phyloP scores from a whole-genome alignment of 805 yeast genomes.

The Pichia scutulata region DNA sequence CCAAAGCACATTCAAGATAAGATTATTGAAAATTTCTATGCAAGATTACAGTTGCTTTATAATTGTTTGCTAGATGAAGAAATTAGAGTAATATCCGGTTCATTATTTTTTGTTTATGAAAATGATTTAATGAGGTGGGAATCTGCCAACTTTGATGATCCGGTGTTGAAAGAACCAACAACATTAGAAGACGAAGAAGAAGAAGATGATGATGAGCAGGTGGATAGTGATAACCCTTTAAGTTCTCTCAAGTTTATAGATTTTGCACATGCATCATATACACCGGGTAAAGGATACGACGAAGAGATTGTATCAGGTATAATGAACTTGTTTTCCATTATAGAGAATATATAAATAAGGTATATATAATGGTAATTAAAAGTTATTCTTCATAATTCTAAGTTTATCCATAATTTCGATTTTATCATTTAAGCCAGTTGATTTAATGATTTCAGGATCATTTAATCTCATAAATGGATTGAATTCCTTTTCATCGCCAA shows the following conservation, averaged over 20 bases:
- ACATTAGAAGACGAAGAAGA: constrained; percentile 30
- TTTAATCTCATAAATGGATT: constrained; percentile 85
- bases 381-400: constrained; percentile 68
- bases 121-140: constrained; percentile 54
- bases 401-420: constrained; percentile 62
- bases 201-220: constrained; percentile 23
- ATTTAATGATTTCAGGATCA: constrained; percentile 54
- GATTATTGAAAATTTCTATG: constrained; percentile 39
- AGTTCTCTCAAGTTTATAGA: constrained; percentile 70
- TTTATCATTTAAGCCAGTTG: constrained; percentile 45
- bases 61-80: constrained; percentile 58
- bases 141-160: constrained; percentile 33
- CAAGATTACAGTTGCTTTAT: constrained; percentile 58
- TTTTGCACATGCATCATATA: constrained; percentile 76
- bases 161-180: constrained; percentile 20
- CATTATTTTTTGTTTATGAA: constrained; percentile 69
- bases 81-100: constrained; percentile 60
- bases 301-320: constrained; percentile 65
- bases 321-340: constrained; percentile 44
- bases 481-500: constrained; percentile 69
- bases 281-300: constrained; percentile 62
- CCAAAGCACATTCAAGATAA: constrained; percentile 26
- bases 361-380: constrained; percentile 20
- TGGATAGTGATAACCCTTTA: constrained; percentile 30
- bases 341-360: constrained; percentile 25